Base-by-base conservation (phyloP, 2,329 filamentous ascomycete species). In the Endocalyx cinctus region DNA sequence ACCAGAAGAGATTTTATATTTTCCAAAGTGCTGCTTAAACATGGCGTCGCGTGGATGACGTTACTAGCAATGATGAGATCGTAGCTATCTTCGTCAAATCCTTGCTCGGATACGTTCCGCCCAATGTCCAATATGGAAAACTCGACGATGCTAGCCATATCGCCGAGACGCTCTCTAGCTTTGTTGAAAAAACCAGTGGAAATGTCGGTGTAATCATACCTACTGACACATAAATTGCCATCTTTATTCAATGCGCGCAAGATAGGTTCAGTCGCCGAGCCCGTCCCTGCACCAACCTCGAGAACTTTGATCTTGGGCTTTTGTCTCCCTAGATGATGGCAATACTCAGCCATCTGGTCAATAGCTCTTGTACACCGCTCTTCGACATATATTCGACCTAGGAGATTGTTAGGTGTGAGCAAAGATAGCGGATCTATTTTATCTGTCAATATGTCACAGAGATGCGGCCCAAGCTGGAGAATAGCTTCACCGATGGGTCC, bases 41-140 rank as follows among this genome's bases (percentile, higher is more conserved):
- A 23, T 1, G 15, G 10, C 1, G 63, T 67, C 2, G 62, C 60
- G 33, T 67, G 60, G 0, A 71, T 41, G 3, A 63, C 57, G 20
- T 56, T 49, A 5, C 54, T 52, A 2, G 60, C 62, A 17, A 67
- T 41, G 13, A 69, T 35, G 5, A 69, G 10, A 25, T 69, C 66
- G 37, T 59, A 67, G 0, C 46, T 41, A 2, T 34, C 31, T 1
- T 45, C 43, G 0, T 39, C 17, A 27, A 58, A 65, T 0, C 56
- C 61, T 29, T 68, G 63, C 2, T 34, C 27, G 0, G 22, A 19
- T 1, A 51, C 40, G 16, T 51, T 42, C 5, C 50, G 45, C 12
- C 46, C 16, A 6, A 37, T 37, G 17, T 44, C 29, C 2, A 39
- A 26, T 3, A 29, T 23, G 10, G 34, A 29, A 32, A 32, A 39